Evolutionary conservation across 805 yeast genomes (phyloP).

Genomic region (Teunomyces stri): DNA sequence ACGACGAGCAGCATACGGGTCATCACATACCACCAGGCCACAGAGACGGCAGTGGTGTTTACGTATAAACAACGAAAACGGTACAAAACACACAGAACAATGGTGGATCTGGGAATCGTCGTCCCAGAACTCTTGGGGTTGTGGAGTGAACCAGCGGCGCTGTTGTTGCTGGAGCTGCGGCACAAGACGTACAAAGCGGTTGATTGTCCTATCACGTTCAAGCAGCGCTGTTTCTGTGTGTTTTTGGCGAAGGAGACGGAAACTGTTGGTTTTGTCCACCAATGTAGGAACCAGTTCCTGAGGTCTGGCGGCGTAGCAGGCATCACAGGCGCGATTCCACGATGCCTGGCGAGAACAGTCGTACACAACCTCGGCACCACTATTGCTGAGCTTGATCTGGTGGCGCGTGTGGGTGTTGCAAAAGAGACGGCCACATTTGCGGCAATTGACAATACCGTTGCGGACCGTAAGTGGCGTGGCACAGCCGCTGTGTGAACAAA

Average conservation of each 20-base stretch:
- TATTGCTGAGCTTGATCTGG: conserved; percentile 48
- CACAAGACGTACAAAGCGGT: background rate
- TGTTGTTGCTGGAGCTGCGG: background rate
- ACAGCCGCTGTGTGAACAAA: conserved; percentile 46
- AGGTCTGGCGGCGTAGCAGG: conserved; percentile 56
- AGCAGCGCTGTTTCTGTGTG: conserved; percentile 50
- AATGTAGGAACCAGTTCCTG: conserved; percentile 39
- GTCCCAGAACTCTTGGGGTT: conserved; percentile 55
- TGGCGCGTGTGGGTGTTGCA: conserved; percentile 65
- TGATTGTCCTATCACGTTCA: conserved; percentile 50
- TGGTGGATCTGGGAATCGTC: conserved; percentile 34
- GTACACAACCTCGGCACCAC: conserved; percentile 29
- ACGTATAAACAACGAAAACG: conserved; percentile 57
- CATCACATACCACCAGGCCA: conserved; percentile 80
- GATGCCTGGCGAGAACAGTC: conserved; percentile 40
- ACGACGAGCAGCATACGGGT: conserved; percentile 39
- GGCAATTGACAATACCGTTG: conserved; percentile 64
- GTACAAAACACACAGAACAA: conserved; percentile 63
- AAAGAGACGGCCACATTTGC: conserved; percentile 71
- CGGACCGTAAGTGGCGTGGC: conserved; percentile 43
- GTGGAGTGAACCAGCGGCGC: background rate
- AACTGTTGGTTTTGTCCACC: conserved; percentile 46
- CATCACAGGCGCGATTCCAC: conserved; percentile 71
- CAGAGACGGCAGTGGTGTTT: conserved; percentile 93
- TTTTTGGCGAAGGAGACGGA: conserved; percentile 38